phyloP scores from a whole-genome alignment of 768 basidiomycete species.

The Kwoniella sp. region DNA sequence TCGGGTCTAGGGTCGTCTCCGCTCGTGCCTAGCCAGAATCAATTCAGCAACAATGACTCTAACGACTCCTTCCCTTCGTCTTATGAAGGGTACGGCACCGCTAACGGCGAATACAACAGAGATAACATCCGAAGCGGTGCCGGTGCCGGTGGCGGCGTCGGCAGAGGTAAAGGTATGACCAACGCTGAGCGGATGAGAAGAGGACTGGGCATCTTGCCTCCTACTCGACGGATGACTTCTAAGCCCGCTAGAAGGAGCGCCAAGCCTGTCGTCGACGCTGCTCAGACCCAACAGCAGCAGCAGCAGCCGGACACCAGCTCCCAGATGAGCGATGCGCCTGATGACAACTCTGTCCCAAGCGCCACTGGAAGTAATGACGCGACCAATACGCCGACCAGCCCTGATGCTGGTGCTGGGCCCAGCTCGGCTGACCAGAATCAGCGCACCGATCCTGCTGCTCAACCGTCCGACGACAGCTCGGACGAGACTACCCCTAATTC shows the following conservation, averaged over 20 bases:
- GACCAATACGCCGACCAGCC: not conserved
- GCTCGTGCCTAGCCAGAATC: not conserved
- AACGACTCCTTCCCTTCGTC: not conserved
- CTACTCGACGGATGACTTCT: conserved; percentile 34
- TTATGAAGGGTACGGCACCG: not conserved
- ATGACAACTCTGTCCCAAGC: conserved; percentile 1
- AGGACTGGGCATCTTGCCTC: conserved; percentile 39
- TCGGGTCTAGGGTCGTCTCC: too few species aligned
- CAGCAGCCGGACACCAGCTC: not conserved
- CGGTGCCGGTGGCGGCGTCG: conserved; percentile 14
- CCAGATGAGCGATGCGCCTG: not conserved
- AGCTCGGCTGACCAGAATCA: not conserved
- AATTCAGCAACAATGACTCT: not conserved
- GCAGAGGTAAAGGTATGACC: conserved; percentile 24
- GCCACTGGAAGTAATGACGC: not conserved
- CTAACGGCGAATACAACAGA: not conserved
- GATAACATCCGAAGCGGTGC: not conserved
- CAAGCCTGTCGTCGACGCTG: not conserved
- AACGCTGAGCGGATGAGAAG: conserved; percentile 38
- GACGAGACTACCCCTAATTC: not conserved
- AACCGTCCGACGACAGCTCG: not conserved
- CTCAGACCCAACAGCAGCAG: conserved; percentile 1
- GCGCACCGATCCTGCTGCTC: not conserved
- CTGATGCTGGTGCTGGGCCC: not conserved
- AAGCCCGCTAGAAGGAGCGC: conserved; percentile 17